phyloP scores from a whole-genome alignment of 1,284 basidiomycete genomes.

The Chondrostereum purpureum region DNA sequence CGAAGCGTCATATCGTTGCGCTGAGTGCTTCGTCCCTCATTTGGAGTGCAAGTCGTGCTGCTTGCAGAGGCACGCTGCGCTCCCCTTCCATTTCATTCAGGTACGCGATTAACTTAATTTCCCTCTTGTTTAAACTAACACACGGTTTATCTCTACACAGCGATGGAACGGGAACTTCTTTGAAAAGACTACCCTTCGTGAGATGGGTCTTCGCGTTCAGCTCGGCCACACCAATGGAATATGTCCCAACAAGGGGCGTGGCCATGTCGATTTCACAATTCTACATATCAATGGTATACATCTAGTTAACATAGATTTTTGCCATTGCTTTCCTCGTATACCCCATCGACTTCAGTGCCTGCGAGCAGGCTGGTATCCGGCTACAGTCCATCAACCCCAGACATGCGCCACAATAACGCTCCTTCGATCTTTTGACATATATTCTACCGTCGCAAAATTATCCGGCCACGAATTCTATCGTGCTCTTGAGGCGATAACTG shows the following conservation, averaged over 20 bases:
- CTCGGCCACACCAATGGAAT: constrained; percentile 15
- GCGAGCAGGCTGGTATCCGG: not conserved
- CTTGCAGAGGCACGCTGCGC: not conserved
- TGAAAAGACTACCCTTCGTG: constrained; percentile 10
- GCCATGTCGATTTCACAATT: constrained; percentile 17
- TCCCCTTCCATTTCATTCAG: not conserved
- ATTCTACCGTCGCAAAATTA: no score
- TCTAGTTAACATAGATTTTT: constrained; percentile 23
- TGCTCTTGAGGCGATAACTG: no score
- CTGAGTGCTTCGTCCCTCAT: not conserved
- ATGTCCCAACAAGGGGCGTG: constrained; percentile 13
- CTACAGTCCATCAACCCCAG: not conserved
- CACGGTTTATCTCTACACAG: constrained; percentile 4
- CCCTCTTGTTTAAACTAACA: no score
- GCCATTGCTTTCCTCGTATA: constrained; percentile 19
- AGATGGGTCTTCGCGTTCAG: constrained; percentile 18
- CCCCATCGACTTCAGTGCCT: not conserved
- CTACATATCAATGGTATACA: constrained; percentile 26
- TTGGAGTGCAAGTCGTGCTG: not conserved
- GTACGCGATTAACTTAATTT: not conserved
- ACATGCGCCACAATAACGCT: not conserved
- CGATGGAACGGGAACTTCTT: constrained; percentile 13
- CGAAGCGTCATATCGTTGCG: not conserved
- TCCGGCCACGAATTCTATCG: no score
- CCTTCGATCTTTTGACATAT: no score